Evolutionary conservation across 2,329 filamentous ascomycete species (phyloP), one percentile per base, ranked within the genome.

Genomic region (Talaromyces atroroseus): DNA sequence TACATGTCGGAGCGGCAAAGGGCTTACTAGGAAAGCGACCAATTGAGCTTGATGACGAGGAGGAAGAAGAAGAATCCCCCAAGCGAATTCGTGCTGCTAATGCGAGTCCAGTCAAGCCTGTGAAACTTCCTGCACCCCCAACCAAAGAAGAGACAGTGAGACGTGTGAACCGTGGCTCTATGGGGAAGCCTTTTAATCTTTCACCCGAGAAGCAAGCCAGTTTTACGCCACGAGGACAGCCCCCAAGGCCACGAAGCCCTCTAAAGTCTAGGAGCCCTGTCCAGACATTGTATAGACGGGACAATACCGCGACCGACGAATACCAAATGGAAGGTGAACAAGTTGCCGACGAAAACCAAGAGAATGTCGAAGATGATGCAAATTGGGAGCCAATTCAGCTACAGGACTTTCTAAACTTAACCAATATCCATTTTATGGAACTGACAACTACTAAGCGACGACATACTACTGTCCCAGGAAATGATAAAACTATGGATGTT

Each of bases 401-500:
- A 2, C 90, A 96, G 64, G 89, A 96, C 53, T 99, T 99, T 73
- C 76, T 99, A 46, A 90, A 95, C 60, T 86, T 96, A 84, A 96
- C 92, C 2, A 95, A 90, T 58, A 96, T 99, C 65, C 89, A 92
- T 54, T 99, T 99, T 75, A 96, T 99, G 89, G 94, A 99, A 69
- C 79, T 99, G 50, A 96, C 88, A n/a, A 96, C 92, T 0, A 96
- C 92, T 1, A 97, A 97, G 70, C 82, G 92, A 62, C 83, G 94
- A 55, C 88, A 95, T 64, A 97, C 92, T 0, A 85, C 87, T 47
- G 87, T 83, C 2, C 85, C 85, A 20, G 76, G 80, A 45, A 74
- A 64, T 59, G 68, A 64, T 45, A 65, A 44, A 76, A 68, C 61
- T 14, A 24, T 29, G 16, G 51, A 56, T 49, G 7, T 46, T 26